Percentiles rank a stretch among this genome's conserved stretches.
Evolutionary conservation across 2,329 filamentous ascomycete species (phyloP).

Genomic region (Parasarocladium wereldwijsianum): DNA sequence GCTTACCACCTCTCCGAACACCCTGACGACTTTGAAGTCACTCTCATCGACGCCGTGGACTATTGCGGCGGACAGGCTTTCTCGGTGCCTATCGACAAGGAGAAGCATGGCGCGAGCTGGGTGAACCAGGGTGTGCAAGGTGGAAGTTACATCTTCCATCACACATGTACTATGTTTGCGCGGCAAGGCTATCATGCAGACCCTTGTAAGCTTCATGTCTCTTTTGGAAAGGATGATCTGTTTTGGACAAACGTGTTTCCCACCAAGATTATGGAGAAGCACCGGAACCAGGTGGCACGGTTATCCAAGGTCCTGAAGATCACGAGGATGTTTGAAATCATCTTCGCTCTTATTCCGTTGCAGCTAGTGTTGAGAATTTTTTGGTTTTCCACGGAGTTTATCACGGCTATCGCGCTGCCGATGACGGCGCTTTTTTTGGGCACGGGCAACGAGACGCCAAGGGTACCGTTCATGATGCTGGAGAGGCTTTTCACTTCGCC

Average conservation of each 20-base stretch:
- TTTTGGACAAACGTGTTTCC: constrained; percentile 52
- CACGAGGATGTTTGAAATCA: constrained; percentile 37
- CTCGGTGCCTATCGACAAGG: constrained; percentile 43
- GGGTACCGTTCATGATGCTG: constrained; percentile 51
- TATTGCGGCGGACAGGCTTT: constrained; percentile 50
- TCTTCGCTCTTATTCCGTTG: constrained; percentile 43
- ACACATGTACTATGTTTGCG: constrained; percentile 47
- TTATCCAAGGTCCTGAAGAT: constrained; percentile 38
- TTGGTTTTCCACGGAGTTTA: constrained; percentile 50
- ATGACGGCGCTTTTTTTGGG: constrained; percentile 42
- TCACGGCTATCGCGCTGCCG: constrained; percentile 48
- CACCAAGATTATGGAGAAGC: constrained; percentile 35
- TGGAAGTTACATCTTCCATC: constrained; percentile 43
- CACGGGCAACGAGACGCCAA: constrained; percentile 54
- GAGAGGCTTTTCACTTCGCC: constrained; percentile 36
- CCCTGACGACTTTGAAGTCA: constrained; percentile 43
- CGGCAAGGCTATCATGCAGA: constrained; percentile 32
- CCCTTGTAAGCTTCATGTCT: constrained; percentile 43
- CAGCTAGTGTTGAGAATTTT: constrained; percentile 49
- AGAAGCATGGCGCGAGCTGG: constrained; percentile 44
- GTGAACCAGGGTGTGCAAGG: constrained; percentile 50
- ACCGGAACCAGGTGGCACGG: constrained; percentile 36
- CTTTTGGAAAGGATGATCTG: constrained; percentile 39
- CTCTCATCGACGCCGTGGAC: constrained; percentile 38
- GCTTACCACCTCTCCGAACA: constrained; percentile 45